Evolutionary conservation across 352 stramenopile species (phyloP).

Genomic region (Pythium angustatum): DNA sequence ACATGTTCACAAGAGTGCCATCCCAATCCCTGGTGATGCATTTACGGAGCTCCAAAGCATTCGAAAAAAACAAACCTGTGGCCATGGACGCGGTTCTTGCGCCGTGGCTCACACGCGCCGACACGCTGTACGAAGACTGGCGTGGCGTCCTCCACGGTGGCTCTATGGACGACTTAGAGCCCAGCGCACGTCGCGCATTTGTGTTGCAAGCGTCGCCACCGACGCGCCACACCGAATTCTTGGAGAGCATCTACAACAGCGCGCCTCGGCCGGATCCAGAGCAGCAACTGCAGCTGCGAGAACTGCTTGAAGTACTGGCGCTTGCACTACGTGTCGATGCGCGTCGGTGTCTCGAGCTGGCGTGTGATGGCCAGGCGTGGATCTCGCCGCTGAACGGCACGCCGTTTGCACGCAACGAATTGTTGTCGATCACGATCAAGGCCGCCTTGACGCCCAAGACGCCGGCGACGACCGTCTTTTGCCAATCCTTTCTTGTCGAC

Average conservation of each 20-base stretch:
- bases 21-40: background rate
- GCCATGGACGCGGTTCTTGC: conserved; percentile 4
- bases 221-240: background rate
- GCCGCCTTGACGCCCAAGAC: background rate
- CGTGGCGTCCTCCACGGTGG: no score
- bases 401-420: no score
- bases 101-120: conserved; percentile 3
- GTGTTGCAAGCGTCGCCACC: no score
- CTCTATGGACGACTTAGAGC: no score
- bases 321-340: conserved; percentile 1
- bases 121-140: conserved; percentile 11
- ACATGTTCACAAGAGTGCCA: no score
- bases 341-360: no score
- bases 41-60: conserved; percentile 5
- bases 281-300: conserved; percentile 3
- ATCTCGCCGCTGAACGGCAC: background rate
- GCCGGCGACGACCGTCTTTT: background rate
- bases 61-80: background rate
- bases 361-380: no score
- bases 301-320: conserved; percentile 9
- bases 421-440: no score
- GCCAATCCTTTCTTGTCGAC: background rate
- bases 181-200: no score
- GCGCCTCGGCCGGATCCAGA: background rate
- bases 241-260: no score